Percentiles rank a stretch among this genome's conserved stretches.
Conservation (phyloP, 192 early-diverging fungal species). For the Globomyces pollinis-pini region DNA sequence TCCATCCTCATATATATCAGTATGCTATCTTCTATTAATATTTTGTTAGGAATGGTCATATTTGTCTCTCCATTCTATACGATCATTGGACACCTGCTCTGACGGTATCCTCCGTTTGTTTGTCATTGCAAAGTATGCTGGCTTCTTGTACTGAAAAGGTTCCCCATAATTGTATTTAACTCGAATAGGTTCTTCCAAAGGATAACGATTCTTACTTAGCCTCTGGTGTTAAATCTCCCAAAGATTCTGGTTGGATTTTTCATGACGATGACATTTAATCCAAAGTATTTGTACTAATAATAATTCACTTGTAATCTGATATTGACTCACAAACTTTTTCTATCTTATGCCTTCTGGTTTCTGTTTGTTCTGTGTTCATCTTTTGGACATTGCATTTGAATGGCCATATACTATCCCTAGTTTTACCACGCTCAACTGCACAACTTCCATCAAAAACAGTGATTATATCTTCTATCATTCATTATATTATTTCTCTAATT, state of each 20-base stretch:
- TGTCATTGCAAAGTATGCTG: slow-evolving; percentile 88
- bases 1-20: slow-evolving; percentile 59
- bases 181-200: slow-evolving; percentile 53
- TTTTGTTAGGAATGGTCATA: slow-evolving; percentile 99
- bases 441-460: no score
- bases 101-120: slow-evolving; percentile 80
- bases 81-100: slow-evolving; percentile 89
- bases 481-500: no score
- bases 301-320: no score
- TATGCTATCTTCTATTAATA: no score
- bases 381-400: no score
- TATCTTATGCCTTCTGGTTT: no score
- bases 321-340: no score
- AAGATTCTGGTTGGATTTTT: slow-evolving; percentile 39
- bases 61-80: slow-evolving; percentile 92
- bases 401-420: no score
- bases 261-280: slow-evolving; percentile 25
- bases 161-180: slow-evolving; percentile 2
- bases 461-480: no score
- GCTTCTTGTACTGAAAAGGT: slow-evolving; percentile 53
- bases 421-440: no score
- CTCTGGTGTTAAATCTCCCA: slow-evolving; percentile 30
- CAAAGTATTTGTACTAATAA: no score
- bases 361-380: no score
- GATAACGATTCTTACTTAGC: slow-evolving; percentile 36